A percentile compares a stretch with the other conserved stretches of the same genome.
These are phyloP conservation scores for Fusarium sp. DNA, from an alignment of 2,329 filamentous ascomycete genomes.

Conservation along the genomic window DNA sequence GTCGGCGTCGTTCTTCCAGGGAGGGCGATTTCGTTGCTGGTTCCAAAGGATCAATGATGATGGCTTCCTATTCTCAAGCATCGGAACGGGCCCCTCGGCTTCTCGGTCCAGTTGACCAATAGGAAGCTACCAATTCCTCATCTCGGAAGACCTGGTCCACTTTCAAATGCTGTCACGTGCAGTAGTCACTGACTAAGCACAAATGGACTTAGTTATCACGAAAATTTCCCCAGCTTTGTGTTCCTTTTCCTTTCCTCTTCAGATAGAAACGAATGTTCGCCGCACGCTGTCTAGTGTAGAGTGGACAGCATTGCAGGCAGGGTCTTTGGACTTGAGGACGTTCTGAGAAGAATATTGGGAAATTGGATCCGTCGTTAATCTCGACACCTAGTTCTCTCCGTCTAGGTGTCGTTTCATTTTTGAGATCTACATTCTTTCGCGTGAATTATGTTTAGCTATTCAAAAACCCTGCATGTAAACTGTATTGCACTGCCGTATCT, in stretches of 20 bases:
- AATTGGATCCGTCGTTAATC: conserved; percentile 70
- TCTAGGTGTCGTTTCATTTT: conserved; percentile 70
- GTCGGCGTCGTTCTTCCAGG: conserved; percentile 39
- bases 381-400: conserved; percentile 62
- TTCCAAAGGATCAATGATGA: conserved; percentile 38
- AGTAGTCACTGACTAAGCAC: conserved; percentile 22
- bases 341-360: conserved; percentile 60
- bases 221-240: not conserved
- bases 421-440: conserved; percentile 67
- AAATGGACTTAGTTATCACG: conserved; percentile 3
- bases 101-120: conserved; percentile 62
- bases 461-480: not conserved
- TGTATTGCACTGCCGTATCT: not conserved
- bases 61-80: conserved; percentile 39
- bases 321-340: conserved; percentile 55
- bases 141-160: conserved; percentile 48
- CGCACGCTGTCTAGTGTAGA: conserved; percentile 52
- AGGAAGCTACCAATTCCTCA: conserved; percentile 55
- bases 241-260: conserved; percentile 54
- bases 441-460: not conserved
- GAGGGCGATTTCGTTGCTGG: conserved; percentile 14
- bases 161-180: not conserved
- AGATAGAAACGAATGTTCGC: conserved; percentile 67
- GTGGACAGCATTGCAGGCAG: conserved; percentile 48
- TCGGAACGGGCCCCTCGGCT: conserved; percentile 54